These are phyloP conservation scores for Fusarium sp. DNA, from an alignment of 2,329 filamentous ascomycete species.

Conservation along the genomic window DNA sequence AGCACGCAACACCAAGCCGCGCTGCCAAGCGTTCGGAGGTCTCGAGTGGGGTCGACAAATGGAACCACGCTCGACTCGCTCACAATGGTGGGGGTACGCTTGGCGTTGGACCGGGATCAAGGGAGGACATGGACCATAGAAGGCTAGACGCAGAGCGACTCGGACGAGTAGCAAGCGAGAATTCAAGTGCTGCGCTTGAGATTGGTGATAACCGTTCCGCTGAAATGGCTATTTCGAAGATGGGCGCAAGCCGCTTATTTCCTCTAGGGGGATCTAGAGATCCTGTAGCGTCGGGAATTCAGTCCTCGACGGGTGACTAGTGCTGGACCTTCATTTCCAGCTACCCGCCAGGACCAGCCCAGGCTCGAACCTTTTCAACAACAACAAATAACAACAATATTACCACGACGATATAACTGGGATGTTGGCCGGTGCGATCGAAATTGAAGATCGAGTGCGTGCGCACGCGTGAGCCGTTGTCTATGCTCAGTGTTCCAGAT, in stretches of 20 bases:
- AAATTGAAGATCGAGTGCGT: constrained; percentile 34
- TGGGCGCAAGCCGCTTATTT: constrained; percentile 45
- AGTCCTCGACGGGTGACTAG: constrained; percentile 38
- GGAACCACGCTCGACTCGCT: constrained; percentile 34
- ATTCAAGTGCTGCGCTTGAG: constrained; percentile 47
- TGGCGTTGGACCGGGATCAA: constrained; percentile 44
- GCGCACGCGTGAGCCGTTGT: constrained; percentile 35
- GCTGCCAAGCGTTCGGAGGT: constrained; percentile 44
- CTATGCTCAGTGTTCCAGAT: constrained; percentile 38
- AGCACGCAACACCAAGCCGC: constrained; percentile 41
- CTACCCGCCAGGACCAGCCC: constrained; percentile 34
- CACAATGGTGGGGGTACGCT: constrained; percentile 46
- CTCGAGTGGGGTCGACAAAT: constrained; percentile 43
- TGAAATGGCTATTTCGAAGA: constrained; percentile 35
- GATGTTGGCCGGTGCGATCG: constrained; percentile 26
- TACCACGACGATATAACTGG: constrained; percentile 18
- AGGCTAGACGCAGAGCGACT: constrained; percentile 38
- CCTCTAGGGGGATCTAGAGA: constrained; percentile 27
- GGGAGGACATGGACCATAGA: constrained; percentile 11
- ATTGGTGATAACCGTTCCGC: constrained; percentile 50
- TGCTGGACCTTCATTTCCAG: constrained; percentile 46
- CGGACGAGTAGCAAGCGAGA: constrained; percentile 46
- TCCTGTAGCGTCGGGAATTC: constrained; percentile 33
- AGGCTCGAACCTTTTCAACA: constrained; percentile 31
- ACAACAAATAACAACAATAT: constrained; percentile 28